Conservation (phyloP, 2,329 filamentous ascomycete genomes). For the Fusarium buharicum region DNA sequence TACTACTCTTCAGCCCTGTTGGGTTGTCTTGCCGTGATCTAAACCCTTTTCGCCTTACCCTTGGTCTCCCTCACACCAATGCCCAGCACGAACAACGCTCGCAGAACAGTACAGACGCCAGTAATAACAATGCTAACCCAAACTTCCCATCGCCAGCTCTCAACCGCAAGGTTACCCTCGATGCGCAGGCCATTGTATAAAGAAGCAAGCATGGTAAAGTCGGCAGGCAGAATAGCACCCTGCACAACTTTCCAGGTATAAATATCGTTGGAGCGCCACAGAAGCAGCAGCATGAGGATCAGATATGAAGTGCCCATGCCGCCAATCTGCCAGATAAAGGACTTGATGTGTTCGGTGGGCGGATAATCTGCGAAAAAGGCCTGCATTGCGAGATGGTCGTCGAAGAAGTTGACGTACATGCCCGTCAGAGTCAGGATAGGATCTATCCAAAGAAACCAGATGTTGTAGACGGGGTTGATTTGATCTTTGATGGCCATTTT, state of each 20-base stretch:
- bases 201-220: constrained; percentile 38
- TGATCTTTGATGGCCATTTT: constrained; percentile 25
- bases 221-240: constrained; percentile 28
- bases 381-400: constrained; percentile 27
- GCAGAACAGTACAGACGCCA: constrained; percentile 22
- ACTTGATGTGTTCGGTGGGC: constrained; percentile 21
- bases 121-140: constrained; percentile 29
- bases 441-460: constrained; percentile 42
- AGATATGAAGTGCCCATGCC: constrained; percentile 38
- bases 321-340: constrained; percentile 42
- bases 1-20: constrained; percentile 12
- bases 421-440: constrained; percentile 32
- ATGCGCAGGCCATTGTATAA: constrained; percentile 27
- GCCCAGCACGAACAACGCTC: constrained; percentile 27
- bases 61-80: constrained; percentile 23
- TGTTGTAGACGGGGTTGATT: constrained; percentile 32
- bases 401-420: constrained; percentile 34
- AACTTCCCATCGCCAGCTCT: constrained; percentile 28
- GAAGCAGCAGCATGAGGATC: constrained; percentile 8
- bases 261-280: constrained; percentile 39
- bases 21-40: constrained; percentile 1
- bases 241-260: constrained; percentile 40
- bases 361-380: constrained; percentile 22
- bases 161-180: constrained; percentile 12
- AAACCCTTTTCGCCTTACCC: constrained; percentile 13